Base-by-base conservation (phyloP, 2,329 filamentous ascomycete genomes). In the Cladosporium sp. region DNA sequence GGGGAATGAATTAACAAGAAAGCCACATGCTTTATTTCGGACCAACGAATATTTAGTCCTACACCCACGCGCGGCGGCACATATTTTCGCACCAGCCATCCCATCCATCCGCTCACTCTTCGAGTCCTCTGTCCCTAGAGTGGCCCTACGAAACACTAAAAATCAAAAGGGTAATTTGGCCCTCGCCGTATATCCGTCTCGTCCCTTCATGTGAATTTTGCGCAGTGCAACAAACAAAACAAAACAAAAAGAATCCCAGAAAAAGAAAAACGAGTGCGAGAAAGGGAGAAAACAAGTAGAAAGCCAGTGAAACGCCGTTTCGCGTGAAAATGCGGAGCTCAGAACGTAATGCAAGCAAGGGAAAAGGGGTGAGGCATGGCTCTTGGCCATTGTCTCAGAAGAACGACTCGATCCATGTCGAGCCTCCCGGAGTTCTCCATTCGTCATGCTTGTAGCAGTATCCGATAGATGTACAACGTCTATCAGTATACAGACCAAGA, bases 121-220 rank as follows among this genome's bases (percentile, higher is more conserved):
- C 30, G 26, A 21, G 52, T 21, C 52, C 52, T 18, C 52, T 34
- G 18, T 34, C 14, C 18, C 4, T 15, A 14, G 26, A 30, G 15
- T 7, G 10, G 18, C 28, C 30, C 24, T n/a, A 32, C 18, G 10
- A 55, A 55, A 32, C 52, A 55, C 15, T n/a, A 34, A 54, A 32
- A 54, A 34, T 10, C 51, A 28, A 54, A 52, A 54, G 52, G 14
- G 32, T 21, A 55, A 6, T 34, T 55, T 24, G 24, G n/a, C 14
- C 49, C 49, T 30, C 14, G 34, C 52, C 52, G 14, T 55, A 32
- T 55, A 55, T 55, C 52, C 52, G 11, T 55, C 52, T 55, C 52
- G 52, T 55, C 52, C 52, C 52, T 55, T 55, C 52, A 55, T 55
- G 30, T 55, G 52, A 32, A 32, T 55, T 34, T n/a, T 55, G 52